Conservation (phyloP, 371 early-diverging fungal species). For the Phascolomyces articulosus region DNA sequence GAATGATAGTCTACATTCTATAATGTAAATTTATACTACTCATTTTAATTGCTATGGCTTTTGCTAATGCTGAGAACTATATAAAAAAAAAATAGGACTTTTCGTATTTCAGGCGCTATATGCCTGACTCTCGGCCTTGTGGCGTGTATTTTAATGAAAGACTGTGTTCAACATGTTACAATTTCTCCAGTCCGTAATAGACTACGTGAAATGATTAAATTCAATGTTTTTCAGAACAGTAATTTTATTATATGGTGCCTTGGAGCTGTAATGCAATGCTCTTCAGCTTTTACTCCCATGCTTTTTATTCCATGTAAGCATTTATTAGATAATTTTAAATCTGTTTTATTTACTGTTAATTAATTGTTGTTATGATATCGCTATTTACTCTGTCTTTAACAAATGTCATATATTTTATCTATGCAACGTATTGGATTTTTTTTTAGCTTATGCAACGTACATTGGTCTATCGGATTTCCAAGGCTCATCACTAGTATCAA, state of each 20-base stretch:
- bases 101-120: slow-evolving; percentile 14
- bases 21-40: too few relatives aligned
- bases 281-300: slow-evolving; percentile 10
- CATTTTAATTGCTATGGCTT: too few relatives aligned
- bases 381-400: too few relatives aligned
- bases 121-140: not conserved
- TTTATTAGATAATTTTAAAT: not conserved
- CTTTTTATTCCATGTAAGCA: slow-evolving; percentile 16
- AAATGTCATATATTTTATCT: too few relatives aligned
- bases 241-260: slow-evolving; percentile 6
- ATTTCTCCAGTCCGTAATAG: too few relatives aligned
- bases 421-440: too few relatives aligned
- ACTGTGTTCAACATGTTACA: too few relatives aligned
- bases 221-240: slow-evolving; percentile 13
- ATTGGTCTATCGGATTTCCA: slow-evolving; percentile 18
- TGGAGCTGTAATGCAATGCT: not conserved
- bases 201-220: not conserved
- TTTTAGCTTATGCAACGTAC: slow-evolving; percentile 10
- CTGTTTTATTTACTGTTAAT: too few relatives aligned
- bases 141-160: slow-evolving; percentile 7
- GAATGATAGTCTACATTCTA: too few relatives aligned
- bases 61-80: too few relatives aligned
- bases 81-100: slow-evolving; percentile 65
- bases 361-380: too few relatives aligned
- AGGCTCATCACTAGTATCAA: slow-evolving; percentile 34